Percentiles rank a stretch among this genome's conserved stretches.
Conservation (phyloP, 2,329 filamentous ascomycete species). For the Aspergillus sp. region DNA sequence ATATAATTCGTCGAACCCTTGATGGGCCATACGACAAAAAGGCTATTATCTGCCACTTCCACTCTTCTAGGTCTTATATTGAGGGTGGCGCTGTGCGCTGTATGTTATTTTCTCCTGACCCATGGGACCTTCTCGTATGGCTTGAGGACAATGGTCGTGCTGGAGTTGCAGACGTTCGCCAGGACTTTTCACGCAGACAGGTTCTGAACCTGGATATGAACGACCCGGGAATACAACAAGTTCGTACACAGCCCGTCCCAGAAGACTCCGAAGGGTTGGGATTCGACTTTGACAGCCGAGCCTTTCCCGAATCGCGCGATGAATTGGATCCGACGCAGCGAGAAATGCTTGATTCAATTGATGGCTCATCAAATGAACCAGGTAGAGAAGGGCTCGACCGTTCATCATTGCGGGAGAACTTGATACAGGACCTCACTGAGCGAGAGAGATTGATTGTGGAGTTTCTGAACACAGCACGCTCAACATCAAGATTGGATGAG, state of each 20-base stretch:
- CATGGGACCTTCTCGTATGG: slow-evolving; percentile 89
- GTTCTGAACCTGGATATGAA: slow-evolving; percentile 33
- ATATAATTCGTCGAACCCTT: slow-evolving; percentile 20
- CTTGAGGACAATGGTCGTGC: slow-evolving; percentile 69
- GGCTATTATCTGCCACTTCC: slow-evolving; percentile 66
- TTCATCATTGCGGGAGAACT: slow-evolving; percentile 28
- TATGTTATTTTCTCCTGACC: slow-evolving; percentile 86
- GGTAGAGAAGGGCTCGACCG: slow-evolving; percentile 17
- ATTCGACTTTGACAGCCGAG: slow-evolving; percentile 17
- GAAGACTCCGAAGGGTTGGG: slow-evolving; percentile 19
- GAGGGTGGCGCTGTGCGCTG: slow-evolving; percentile 76
- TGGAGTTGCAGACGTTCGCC: slow-evolving; percentile 45
- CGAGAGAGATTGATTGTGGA: slow-evolving; percentile 41
- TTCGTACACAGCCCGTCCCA: slow-evolving; percentile 25
- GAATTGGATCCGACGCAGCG: slow-evolving; percentile 19
- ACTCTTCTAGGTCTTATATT: slow-evolving; percentile 68
- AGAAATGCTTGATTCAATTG: slow-evolving; percentile 19
- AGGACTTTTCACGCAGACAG: slow-evolving; percentile 41
- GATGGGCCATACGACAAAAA: slow-evolving; percentile 24
- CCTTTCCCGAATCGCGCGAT: slow-evolving; percentile 10
- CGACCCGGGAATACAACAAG: slow-evolving; percentile 27
- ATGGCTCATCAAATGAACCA: slow-evolving; percentile 16
- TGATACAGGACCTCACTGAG: slow-evolving; percentile 36
- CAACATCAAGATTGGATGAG: slow-evolving; percentile 30
- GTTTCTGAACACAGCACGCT: slow-evolving; percentile 38